Evolutionary conservation across 345 rosid species (phyloP).

Genomic region (Euphorbia pulcherrima): DNA sequence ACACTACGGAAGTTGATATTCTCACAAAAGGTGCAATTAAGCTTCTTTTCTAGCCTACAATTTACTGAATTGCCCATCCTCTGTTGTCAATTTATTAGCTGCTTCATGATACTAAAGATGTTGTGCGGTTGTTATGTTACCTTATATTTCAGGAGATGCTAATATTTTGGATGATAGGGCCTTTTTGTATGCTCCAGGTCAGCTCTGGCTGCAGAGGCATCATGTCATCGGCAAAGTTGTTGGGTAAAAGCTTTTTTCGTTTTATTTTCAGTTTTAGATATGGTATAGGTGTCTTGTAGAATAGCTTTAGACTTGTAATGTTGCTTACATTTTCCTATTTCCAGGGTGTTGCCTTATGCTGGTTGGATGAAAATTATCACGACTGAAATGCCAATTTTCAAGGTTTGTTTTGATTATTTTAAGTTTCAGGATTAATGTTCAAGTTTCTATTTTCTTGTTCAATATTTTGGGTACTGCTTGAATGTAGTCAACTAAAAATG

Average conservation of each 20-base stretch:
- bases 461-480: background rate
- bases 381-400: constrained; percentile 71
- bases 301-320: background rate
- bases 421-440: background rate
- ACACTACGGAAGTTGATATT: constrained; percentile 84
- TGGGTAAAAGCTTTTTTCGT: constrained; percentile 46
- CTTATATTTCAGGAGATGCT: constrained; percentile 49
- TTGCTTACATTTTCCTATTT: constrained; percentile 9
- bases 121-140: background rate
- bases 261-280: background rate
- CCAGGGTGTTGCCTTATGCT: constrained; percentile 71
- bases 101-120: background rate
- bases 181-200: constrained; percentile 59
- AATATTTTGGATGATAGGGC: constrained; percentile 52
- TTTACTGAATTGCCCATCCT: background rate
- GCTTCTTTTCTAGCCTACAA: constrained; percentile 11
- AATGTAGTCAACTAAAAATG: no score
- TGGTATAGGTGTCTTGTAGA: background rate
- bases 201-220: constrained; percentile 57
- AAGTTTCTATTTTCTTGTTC: background rate
- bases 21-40: constrained; percentile 89
- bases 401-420: constrained; percentile 42
- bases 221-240: constrained; percentile 80
- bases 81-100: no score
- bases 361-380: constrained; percentile 77